Evolutionary conservation across 2,329 filamentous ascomycete genomes (phyloP).

Genomic region (Pleochaeta shiraiana): DNA sequence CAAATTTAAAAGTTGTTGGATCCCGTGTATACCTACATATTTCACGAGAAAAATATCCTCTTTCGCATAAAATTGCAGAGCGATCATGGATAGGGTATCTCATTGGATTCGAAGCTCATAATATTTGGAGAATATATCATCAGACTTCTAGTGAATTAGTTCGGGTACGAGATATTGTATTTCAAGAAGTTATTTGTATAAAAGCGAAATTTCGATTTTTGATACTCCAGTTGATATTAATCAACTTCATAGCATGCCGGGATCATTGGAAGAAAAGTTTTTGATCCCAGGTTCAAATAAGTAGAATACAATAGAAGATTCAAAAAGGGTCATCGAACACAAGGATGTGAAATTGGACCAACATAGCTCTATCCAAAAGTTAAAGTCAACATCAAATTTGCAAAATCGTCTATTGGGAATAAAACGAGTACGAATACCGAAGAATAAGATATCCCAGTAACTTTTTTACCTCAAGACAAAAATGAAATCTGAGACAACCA

Average conservation of each 20-base stretch:
- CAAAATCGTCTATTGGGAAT: not conserved
- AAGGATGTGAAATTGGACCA: not conserved
- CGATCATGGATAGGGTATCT: not conserved
- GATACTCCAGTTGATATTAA: not conserved
- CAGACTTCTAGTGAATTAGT: not conserved
- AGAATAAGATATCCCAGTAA: not conserved
- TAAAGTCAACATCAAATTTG: not conserved
- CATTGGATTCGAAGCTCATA: constrained; percentile 1
- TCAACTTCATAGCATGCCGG: not conserved
- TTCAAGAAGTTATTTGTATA: not conserved
- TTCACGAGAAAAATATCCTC: not conserved
- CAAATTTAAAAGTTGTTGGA: not conserved
- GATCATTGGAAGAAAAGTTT: not conserved
- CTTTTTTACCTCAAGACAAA: not conserved
- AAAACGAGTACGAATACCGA: not conserved
- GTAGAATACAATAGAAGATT: not conserved
- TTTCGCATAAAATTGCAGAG: not conserved
- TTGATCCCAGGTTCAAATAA: not conserved
- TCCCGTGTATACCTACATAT: not conserved
- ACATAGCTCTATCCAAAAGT: too few species aligned
- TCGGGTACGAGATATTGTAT: not conserved
- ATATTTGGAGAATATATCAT: constrained; percentile 1
- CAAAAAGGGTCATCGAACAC: not conserved
- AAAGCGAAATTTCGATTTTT: not conserved
- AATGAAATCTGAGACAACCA: not conserved